Conservation (phyloP, 805 yeast genomes). For the Blastobotrys chiropterorum region DNA sequence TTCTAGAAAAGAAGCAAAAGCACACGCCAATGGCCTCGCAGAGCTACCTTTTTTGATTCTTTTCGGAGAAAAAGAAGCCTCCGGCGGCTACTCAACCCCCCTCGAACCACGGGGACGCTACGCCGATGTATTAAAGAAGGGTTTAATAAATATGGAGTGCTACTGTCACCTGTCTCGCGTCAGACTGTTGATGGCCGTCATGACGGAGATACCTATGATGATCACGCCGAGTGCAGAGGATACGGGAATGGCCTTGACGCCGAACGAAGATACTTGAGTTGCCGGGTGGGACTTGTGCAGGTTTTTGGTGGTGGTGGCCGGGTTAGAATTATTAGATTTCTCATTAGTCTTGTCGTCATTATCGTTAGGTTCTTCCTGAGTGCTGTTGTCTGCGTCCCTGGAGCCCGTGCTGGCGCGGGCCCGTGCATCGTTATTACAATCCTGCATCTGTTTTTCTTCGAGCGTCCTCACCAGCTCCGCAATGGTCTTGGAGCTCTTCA, state of each 20-base stretch:
- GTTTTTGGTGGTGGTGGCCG: not conserved
- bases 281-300: not conserved
- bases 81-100: too few relatives aligned
- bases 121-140: too few relatives aligned
- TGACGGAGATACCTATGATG: constrained; percentile 16
- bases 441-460: constrained; percentile 1
- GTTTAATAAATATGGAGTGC: not conserved
- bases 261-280: not conserved
- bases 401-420: too few relatives aligned
- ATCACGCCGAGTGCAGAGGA: constrained; percentile 19
- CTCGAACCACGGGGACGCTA: too few relatives aligned
- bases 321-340: not conserved
- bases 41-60: too few relatives aligned
- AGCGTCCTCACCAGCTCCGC: constrained; percentile 10
- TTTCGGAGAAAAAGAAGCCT: too few relatives aligned
- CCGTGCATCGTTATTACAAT: not conserved
- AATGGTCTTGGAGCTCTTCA: constrained; percentile 9
- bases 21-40: too few relatives aligned
- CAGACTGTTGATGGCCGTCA: constrained; percentile 14
- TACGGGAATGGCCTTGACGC: constrained; percentile 12
- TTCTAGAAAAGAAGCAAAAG: too few relatives aligned
- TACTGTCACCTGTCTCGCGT: constrained; percentile 9
- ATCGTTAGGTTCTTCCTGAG: not conserved
- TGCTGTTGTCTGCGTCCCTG: too few relatives aligned
- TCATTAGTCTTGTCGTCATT: not conserved